Base-by-base conservation (phyloP, 78 protist genomes). In the Isochrysis galbana region DNA sequence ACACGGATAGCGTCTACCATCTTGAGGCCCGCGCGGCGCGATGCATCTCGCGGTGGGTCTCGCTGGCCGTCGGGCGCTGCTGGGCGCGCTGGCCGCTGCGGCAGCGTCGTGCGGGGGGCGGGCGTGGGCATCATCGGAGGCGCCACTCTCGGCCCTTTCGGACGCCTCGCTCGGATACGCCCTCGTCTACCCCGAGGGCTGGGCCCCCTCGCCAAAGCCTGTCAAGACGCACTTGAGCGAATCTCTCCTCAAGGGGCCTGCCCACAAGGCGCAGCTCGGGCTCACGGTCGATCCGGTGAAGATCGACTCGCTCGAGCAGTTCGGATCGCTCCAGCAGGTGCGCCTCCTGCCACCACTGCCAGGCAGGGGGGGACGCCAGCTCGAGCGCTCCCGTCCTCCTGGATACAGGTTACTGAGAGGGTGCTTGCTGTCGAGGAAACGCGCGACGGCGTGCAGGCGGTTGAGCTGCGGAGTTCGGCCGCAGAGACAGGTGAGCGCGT, bases 241-340 rank as follows among this genome's bases (percentile, higher is more conserved):
- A 41, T 5, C 41, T 36, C 1, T 70, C n/a, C 41, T 34, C 80
- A 5, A 5, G 42, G 34, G n/a, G 80, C 80, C 80, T 17, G 74
- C 74, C 32, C 36, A 26, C 74, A 22, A 22, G 41, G n/a, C 22
- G n/a, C 5, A 70, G 84, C 47, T 77, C 47, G 84, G 84, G 19
- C 34, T 77, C 34, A 77, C 84, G 44, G 46, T 77, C 46, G 84
- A 77, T 46, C 84, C 84, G 17, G 84, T 77, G 48, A 39, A 39
- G 47, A 77, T 77, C 46, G 23, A 36, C 32, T 39, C 47, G 47
- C 84, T 77, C 32, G 84, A 77, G 84, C 29, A 36, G 84, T 77
- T 77, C 19, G 84, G 84, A 41, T 22, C 84, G 84, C 45, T 21
- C 34, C 47, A 36, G 29, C 46, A 77, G 84, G 74, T 21, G 74